Conservation (phyloP, 176 grass and related monocot species). For the Elaeis guineensis region DNA sequence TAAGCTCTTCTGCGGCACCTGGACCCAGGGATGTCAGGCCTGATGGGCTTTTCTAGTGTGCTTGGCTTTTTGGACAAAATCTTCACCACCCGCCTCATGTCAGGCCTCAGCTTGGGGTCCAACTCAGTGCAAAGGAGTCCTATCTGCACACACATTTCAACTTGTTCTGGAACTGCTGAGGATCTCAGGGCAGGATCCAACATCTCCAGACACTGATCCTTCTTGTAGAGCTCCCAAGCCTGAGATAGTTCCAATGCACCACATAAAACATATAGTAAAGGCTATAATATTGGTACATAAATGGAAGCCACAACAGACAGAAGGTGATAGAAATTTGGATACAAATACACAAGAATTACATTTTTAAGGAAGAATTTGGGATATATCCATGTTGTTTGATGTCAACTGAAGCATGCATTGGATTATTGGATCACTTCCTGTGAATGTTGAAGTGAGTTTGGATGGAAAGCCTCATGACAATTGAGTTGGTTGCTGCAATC, state of each 20-base stretch:
- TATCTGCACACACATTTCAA: constrained; percentile 52
- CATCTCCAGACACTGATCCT: constrained; percentile 48
- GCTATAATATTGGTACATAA: no score
- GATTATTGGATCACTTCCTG: no score
- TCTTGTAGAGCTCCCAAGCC: constrained; percentile 74
- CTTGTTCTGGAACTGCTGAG: constrained; percentile 45
- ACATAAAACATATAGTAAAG: no score
- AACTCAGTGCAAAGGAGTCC: constrained; percentile 76
- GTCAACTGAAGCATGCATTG: no score
- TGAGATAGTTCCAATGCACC: constrained; percentile 9
- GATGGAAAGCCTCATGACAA: no score
- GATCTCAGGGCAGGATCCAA: constrained; percentile 50
- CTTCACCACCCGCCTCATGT: constrained; percentile 84
- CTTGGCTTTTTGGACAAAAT: constrained; percentile 76
- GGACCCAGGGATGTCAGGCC: constrained; percentile 44
- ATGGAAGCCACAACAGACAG: no score
- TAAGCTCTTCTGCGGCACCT: constrained; percentile 46
- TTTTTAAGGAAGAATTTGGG: no score
- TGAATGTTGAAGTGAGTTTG: no score
- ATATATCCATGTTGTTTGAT: no score
- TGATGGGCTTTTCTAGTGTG: constrained; percentile 60
- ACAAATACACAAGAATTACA: no score
- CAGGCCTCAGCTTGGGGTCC: constrained; percentile 59
- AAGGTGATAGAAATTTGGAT: no score
- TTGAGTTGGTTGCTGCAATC: no score